phyloP scores from a whole-genome alignment of 176 grass and related monocot genomes.

The Rhipidocladum racemiflorum region DNA sequence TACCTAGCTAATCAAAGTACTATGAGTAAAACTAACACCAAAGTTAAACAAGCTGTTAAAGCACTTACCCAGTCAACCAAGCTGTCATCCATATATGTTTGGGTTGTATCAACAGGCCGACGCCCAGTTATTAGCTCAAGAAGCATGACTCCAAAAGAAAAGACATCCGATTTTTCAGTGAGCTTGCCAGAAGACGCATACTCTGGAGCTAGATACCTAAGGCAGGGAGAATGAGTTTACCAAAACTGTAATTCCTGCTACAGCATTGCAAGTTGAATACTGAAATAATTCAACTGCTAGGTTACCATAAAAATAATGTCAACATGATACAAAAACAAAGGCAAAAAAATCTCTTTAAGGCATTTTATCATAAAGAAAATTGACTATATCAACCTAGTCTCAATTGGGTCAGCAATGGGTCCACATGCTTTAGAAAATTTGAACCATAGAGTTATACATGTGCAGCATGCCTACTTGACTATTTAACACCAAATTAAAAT shows the following conservation, averaged over 20 bases:
- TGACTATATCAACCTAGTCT: neutral
- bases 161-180: constrained; percentile 95
- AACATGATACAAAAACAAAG: constrained; percentile 6
- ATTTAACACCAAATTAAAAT: neutral
- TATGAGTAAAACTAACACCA: constrained; percentile 31
- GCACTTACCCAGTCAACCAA: constrained; percentile 91
- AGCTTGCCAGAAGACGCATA: constrained; percentile 98
- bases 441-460: neutral
- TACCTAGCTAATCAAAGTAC: neutral
- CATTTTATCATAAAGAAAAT: neutral
- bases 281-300: neutral
- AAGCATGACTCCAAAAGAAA: constrained; percentile 95
- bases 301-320: neutral
- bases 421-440: neutral
- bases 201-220: constrained; percentile 95
- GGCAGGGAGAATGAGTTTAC: constrained; percentile 11
- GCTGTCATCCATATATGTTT: constrained; percentile 90
- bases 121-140: constrained; percentile 91
- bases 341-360: neutral
- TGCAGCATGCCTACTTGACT: neutral
- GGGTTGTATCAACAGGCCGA: constrained; percentile 76
- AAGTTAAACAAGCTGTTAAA: constrained; percentile 21
- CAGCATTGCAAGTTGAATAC: neutral
- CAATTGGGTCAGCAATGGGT: neutral
- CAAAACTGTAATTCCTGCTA: neutral